Conservation (phyloP, 1,139 yeast species). For the Magnusiomyces paraingens region DNA sequence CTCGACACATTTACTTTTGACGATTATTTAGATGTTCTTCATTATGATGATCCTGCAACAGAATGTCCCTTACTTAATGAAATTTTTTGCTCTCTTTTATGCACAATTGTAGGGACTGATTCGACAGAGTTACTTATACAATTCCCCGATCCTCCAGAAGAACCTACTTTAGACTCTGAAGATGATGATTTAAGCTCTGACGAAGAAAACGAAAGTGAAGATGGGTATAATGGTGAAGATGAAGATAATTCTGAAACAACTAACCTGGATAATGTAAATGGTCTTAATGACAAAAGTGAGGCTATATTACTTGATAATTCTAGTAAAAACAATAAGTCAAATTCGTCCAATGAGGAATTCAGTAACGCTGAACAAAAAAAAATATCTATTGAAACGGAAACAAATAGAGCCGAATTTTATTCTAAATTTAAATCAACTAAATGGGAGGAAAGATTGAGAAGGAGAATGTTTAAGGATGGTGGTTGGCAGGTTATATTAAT, state of each 20-base stretch:
- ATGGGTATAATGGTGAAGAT: conserved; percentile 21
- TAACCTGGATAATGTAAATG: not conserved
- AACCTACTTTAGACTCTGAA: conserved; percentile 18
- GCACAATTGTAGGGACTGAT: conserved; percentile 26
- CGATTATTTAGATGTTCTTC: conserved; percentile 61
- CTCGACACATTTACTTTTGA: conserved; percentile 76
- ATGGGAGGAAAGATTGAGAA: conserved; percentile 74
- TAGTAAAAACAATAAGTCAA: conserved; percentile 8
- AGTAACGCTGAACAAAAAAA: conserved; percentile 14
- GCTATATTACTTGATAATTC: conserved; percentile 10
- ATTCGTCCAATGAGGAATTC: not conserved
- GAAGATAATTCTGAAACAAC: conserved; percentile 9
- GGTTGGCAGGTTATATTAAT: conserved; percentile 75
- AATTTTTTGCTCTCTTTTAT: conserved; percentile 54
- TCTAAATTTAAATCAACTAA: conserved; percentile 55
- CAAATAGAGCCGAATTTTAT: conserved; percentile 47
- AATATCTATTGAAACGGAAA: conserved; percentile 21
- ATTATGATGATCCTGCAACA: conserved; percentile 39
- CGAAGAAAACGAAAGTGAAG: conserved; percentile 36
- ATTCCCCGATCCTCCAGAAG: conserved; percentile 37
- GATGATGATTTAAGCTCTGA: conserved; percentile 18
- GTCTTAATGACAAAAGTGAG: conserved; percentile 18
- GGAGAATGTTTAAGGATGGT: conserved; percentile 74
- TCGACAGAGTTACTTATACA: conserved; percentile 32
- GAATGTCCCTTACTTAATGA: conserved; percentile 60